Percentiles rank a stretch among this genome's conserved stretches.
Evolutionary conservation across 2,329 filamentous ascomycete species (phyloP).

Genomic region (Aspergillus sp.): DNA sequence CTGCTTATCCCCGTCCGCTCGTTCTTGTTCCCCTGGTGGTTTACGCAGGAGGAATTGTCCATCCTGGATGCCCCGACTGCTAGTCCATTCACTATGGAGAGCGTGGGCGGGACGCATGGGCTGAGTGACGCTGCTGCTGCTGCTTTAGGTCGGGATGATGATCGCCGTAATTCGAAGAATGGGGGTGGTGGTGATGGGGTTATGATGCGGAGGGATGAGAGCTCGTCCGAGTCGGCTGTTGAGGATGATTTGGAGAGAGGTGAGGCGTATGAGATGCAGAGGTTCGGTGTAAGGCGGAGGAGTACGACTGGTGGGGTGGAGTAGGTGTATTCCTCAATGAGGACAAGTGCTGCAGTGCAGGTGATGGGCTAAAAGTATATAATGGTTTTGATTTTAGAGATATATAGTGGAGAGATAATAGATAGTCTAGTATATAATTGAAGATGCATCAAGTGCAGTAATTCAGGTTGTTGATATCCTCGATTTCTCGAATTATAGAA

Average conservation of each 20-base stretch:
- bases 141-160: constrained; percentile 9
- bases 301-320: constrained; percentile 27
- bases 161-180: constrained; percentile 4
- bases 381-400: not conserved
- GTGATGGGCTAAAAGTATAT: not conserved
- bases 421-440: too few relatives aligned
- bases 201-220: constrained; percentile 20
- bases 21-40: constrained; percentile 63
- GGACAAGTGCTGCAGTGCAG: not conserved
- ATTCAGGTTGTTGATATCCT: too few relatives aligned
- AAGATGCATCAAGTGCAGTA: too few relatives aligned
- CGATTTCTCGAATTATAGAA: too few relatives aligned
- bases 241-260: constrained; percentile 47
- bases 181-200: constrained; percentile 19
- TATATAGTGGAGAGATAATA: too few relatives aligned
- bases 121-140: constrained; percentile 28
- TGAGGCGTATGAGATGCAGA: constrained; percentile 41
- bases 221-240: constrained; percentile 32
- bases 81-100: constrained; percentile 74
- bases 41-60: constrained; percentile 62
- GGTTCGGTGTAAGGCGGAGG: constrained; percentile 30
- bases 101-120: constrained; percentile 66
- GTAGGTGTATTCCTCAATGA: not conserved
- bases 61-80: constrained; percentile 73
- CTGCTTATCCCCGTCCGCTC: constrained; percentile 68